Evolutionary conservation across 2,329 filamentous ascomycete genomes (phyloP).

Genomic region (Fusarium sp.): DNA sequence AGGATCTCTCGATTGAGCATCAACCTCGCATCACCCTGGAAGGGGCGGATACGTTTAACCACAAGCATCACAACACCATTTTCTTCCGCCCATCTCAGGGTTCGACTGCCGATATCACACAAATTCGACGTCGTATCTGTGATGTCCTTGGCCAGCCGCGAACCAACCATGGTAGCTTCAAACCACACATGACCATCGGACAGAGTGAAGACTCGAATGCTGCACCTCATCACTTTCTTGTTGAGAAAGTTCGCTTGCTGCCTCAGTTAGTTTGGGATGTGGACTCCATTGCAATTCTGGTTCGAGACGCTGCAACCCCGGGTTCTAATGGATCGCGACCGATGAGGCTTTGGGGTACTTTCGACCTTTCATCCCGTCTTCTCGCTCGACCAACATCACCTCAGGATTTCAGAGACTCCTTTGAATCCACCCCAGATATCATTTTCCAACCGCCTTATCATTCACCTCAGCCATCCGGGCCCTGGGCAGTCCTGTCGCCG

Average conservation of each 20-base stretch:
- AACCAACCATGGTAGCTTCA: slow-evolving; percentile 44
- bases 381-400: slow-evolving; percentile 12
- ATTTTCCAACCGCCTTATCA: slow-evolving; percentile 25
- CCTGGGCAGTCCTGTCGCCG: slow-evolving; percentile 14
- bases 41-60: slow-evolving; percentile 59
- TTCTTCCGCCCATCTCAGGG: slow-evolving; percentile 50
- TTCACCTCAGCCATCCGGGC: neutral
- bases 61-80: slow-evolving; percentile 63
- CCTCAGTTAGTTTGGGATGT: slow-evolving; percentile 62
- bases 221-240: slow-evolving; percentile 61
- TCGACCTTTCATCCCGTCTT: slow-evolving; percentile 50
- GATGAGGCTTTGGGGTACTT: slow-evolving; percentile 69
- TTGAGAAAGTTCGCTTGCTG: slow-evolving; percentile 64
- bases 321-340: slow-evolving; percentile 49
- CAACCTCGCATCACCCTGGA: slow-evolving; percentile 50
- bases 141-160: slow-evolving; percentile 48
- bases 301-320: slow-evolving; percentile 56
- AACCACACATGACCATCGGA: slow-evolving; percentile 69
- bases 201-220: slow-evolving; percentile 63
- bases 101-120: slow-evolving; percentile 38
- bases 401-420: slow-evolving; percentile 7
- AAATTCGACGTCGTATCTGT: slow-evolving; percentile 52
- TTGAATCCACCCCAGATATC: neutral
- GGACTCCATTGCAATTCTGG: slow-evolving; percentile 62
- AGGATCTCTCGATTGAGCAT: slow-evolving; percentile 22